Percentiles rank a stretch among this genome's conserved stretches.
phyloP scores from a whole-genome alignment of 257 asterid species.

The Coffea eugenioides region DNA sequence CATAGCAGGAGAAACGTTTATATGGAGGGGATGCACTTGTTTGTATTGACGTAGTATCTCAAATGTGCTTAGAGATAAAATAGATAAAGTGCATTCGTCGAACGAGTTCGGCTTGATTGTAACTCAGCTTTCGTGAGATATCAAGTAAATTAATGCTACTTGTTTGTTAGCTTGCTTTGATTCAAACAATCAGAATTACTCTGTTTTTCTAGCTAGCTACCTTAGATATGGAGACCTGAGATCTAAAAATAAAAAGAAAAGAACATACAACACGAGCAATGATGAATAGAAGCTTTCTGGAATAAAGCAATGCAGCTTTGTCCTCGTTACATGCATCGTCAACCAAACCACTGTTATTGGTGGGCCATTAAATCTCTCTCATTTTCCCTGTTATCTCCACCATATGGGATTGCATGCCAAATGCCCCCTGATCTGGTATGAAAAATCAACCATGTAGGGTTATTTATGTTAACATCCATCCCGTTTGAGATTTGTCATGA shows the following conservation, averaged over 20 bases:
- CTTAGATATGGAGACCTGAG: neutral
- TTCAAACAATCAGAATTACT: neutral
- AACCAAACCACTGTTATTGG: slow-evolving; percentile 15
- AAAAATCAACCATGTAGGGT: no score
- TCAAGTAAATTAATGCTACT: no score
- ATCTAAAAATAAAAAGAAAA: neutral
- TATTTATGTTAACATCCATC: no score
- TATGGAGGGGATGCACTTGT: no score
- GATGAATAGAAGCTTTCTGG: slow-evolving; percentile 14
- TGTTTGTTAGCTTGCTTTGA: no score
- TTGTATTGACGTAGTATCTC: neutral
- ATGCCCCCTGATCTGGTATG: neutral
- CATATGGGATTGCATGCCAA: no score
- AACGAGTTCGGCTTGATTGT: no score
- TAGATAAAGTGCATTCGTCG: neutral
- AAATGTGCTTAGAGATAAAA: neutral
- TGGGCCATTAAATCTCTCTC: slow-evolving; percentile 2
- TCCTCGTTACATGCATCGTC: slow-evolving; percentile 18
- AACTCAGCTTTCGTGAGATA: no score
- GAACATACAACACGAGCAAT: neutral
- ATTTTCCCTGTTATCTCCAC: neutral
- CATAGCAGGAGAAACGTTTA: neutral
- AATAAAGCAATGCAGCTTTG: slow-evolving; percentile 16
- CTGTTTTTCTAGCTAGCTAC: no score
- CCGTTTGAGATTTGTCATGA: neutral